Evolutionary conservation across 306 rosid species (phyloP).

Genomic region (Trichosanthes cucumerina): DNA sequence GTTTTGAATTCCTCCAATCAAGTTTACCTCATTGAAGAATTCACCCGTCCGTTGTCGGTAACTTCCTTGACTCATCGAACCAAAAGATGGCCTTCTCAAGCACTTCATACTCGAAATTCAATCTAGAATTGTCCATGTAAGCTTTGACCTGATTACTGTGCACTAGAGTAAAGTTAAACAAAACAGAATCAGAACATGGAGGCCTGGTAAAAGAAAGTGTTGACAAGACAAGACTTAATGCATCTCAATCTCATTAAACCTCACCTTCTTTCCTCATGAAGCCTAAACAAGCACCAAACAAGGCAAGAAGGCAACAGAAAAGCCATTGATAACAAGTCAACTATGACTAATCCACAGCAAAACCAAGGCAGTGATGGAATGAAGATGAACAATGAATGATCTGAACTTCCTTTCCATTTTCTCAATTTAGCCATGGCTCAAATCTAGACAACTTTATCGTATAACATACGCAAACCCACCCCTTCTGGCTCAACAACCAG

Average conservation of each 20-base stretch:
- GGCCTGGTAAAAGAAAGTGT: neutral
- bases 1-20: slow-evolving; percentile 39
- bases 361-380: slow-evolving; percentile 11
- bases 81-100: slow-evolving; percentile 39
- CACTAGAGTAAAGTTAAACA: slow-evolving; percentile 12
- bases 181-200: slow-evolving; percentile 6
- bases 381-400: slow-evolving; percentile 6
- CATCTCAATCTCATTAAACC: slow-evolving; percentile 4
- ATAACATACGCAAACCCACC: neutral
- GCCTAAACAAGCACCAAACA: slow-evolving; percentile 19
- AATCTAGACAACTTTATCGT: neutral
- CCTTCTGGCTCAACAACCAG: neutral
- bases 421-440: slow-evolving; percentile 10
- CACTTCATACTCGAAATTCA: slow-evolving; percentile 38
- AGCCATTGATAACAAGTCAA: slow-evolving; percentile 14
- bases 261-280: slow-evolving; percentile 21
- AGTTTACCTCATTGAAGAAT: slow-evolving; percentile 52
- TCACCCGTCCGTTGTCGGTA: slow-evolving; percentile 42
- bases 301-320: slow-evolving; percentile 13
- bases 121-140: slow-evolving; percentile 6
- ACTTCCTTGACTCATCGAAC: slow-evolving; percentile 30
- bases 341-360: slow-evolving; percentile 24
- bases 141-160: slow-evolving; percentile 1
- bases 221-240: neutral
- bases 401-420: slow-evolving; percentile 13